Evolutionary conservation across 495 filamentous ascomycete species (phyloP).

Genomic region (Penicillium coffeae): DNA sequence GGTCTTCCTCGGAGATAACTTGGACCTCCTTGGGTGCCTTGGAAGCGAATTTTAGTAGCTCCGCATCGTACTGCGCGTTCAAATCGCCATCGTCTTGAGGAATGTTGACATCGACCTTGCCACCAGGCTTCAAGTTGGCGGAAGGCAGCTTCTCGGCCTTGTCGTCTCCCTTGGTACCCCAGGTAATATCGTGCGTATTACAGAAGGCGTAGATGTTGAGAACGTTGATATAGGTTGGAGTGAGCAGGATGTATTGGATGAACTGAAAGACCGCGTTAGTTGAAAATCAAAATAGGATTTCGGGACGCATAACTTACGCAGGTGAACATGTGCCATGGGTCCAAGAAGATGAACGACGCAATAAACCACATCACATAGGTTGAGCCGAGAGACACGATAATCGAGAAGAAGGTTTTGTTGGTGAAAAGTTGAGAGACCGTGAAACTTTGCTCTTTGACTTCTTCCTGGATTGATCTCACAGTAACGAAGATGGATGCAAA

Average conservation of each 20-base stretch:
- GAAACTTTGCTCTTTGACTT: conserved; percentile 58
- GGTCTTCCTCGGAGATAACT: conserved; percentile 59
- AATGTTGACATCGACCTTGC: conserved; percentile 90
- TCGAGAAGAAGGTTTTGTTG: conserved; percentile 86
- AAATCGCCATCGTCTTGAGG: conserved; percentile 82
- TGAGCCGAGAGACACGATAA: conserved; percentile 85
- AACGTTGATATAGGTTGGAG: conserved; percentile 93
- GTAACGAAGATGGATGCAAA: conserved; percentile 97
- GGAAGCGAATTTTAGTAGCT: conserved; percentile 71
- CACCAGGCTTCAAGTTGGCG: conserved; percentile 80
- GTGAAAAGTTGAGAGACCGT: conserved; percentile 67
- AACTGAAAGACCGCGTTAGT: conserved; percentile 48
- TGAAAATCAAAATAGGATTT: background rate
- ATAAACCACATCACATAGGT: conserved; percentile 95
- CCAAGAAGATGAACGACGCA: conserved; percentile 90
- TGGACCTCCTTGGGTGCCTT: conserved; percentile 64
- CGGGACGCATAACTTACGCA: conserved; percentile 43
- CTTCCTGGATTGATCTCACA: conserved; percentile 71
- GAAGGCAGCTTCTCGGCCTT: conserved; percentile 77
- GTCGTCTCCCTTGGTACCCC: conserved; percentile 95
- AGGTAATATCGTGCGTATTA: conserved; percentile 95
- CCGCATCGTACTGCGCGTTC: conserved; percentile 90
- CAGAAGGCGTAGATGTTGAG: conserved; percentile 98
- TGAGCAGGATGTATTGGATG: conserved; percentile 93
- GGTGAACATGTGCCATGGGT: conserved; percentile 99